Conservation (phyloP, 257 asterid species). For the Solanum neorickii region DNA sequence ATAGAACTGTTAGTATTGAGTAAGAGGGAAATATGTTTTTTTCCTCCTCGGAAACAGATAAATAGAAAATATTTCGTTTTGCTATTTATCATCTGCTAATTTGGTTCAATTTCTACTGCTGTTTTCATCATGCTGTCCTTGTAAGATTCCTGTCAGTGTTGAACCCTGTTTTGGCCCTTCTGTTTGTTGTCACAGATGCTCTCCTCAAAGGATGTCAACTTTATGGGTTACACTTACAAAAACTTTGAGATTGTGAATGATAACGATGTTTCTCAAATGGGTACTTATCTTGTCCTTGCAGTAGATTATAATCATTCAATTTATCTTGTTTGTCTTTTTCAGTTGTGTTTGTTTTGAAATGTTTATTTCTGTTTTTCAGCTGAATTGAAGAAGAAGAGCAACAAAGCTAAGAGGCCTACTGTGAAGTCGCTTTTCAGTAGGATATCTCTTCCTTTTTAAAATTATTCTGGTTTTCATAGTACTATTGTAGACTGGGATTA, state of each 20-base stretch:
- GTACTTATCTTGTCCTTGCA: conserved; percentile 23
- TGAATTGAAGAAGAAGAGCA: conserved; percentile 83
- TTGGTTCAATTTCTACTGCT: not conserved
- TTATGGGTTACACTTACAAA: conserved; percentile 95
- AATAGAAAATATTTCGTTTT: not conserved
- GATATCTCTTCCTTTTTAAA: conserved; percentile 8
- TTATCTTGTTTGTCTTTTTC: not conserved
- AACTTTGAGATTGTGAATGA: conserved; percentile 91
- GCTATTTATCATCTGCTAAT: not conserved
- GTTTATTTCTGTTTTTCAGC: conserved; percentile 31
- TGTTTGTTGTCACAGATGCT: conserved; percentile 62
- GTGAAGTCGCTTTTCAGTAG: conserved; percentile 91
- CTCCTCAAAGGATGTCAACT: conserved; percentile 90
- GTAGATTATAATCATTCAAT: not conserved
- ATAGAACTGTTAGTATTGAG: not conserved
- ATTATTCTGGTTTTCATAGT: not conserved
- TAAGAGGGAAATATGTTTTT: not conserved
- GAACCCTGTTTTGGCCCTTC: not conserved
- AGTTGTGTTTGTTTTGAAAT: not conserved
- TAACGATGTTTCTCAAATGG: conserved; percentile 75
- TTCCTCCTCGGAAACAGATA: not conserved
- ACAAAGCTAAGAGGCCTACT: conserved; percentile 79
- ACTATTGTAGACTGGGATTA: not conserved
- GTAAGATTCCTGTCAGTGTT: not conserved
- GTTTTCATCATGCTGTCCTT: not conserved